phyloP scores from a whole-genome alignment of 768 basidiomycete genomes.

The Sarcodon aspratus region DNA sequence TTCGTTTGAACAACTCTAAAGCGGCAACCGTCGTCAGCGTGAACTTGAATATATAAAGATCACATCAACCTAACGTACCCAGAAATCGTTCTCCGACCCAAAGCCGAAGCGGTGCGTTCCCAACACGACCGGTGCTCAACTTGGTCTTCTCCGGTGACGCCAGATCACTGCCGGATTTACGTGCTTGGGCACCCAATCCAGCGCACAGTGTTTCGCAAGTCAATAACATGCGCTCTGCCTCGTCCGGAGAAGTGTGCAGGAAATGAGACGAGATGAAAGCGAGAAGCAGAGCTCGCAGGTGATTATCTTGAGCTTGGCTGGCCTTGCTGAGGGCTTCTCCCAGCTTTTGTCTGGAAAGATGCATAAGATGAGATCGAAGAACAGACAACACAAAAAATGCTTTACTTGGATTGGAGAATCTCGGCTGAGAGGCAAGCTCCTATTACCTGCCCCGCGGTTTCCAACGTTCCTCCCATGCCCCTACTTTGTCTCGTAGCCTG shows the following conservation, averaged over 20 bases:
- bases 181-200: conserved; percentile 45
- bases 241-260: conserved; percentile 55
- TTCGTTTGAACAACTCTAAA: conserved; percentile 47
- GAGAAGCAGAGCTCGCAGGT: conserved; percentile 59
- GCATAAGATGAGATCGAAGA: not conserved
- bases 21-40: not conserved
- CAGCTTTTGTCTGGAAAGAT: conserved; percentile 35
- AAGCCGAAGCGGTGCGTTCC: conserved; percentile 53
- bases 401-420: conserved; percentile 50
- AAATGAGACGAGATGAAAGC: conserved; percentile 63
- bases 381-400: conserved; percentile 10
- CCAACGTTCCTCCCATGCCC: conserved; percentile 40
- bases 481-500: conserved; percentile 32
- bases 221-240: conserved; percentile 53
- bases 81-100: conserved; percentile 66
- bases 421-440: conserved; percentile 38
- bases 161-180: conserved; percentile 13
- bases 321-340: conserved; percentile 49
- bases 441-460: conserved; percentile 44
- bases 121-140: conserved; percentile 17
- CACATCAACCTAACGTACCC: conserved; percentile 28
- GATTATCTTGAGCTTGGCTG: conserved; percentile 52
- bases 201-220: conserved; percentile 63
- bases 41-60: not conserved
- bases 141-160: conserved; percentile 4